These are phyloP conservation scores for Cyphellophora attinorum DNA, from an alignment of 2,329 filamentous ascomycete species.

Conservation along the genomic window DNA sequence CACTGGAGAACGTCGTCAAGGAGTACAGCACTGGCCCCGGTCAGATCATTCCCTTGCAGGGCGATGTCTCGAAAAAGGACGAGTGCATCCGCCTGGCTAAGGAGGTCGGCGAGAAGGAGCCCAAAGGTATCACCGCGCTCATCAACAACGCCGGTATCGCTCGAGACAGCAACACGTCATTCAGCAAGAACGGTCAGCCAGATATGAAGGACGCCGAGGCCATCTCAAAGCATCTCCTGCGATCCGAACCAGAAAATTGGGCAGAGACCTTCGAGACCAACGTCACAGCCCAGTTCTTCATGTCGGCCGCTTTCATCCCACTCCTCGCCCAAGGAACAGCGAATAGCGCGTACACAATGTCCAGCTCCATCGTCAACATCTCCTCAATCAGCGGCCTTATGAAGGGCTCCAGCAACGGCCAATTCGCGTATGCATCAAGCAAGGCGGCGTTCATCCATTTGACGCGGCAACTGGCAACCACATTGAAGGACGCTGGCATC, in stretches of 20 bases:
- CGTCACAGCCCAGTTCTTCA: constrained; percentile 41
- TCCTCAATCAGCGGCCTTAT: constrained; percentile 41
- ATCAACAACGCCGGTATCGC: constrained; percentile 34
- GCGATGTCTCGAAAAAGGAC: constrained; percentile 43
- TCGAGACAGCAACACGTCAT: constrained; percentile 42
- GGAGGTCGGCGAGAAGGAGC: constrained; percentile 43
- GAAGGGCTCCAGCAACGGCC: constrained; percentile 41
- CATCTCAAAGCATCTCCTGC: constrained; percentile 42
- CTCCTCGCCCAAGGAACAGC: constrained; percentile 38
- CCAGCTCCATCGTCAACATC: constrained; percentile 43
- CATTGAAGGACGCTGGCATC: constrained; percentile 47
- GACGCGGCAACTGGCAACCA: constrained; percentile 44
- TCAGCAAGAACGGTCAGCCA: constrained; percentile 37
- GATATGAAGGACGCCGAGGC: constrained; percentile 38
- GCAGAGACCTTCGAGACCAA: constrained; percentile 44
- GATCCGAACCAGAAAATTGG: constrained; percentile 35
- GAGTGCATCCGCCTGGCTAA: constrained; percentile 39
- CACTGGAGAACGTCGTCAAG: constrained; percentile 36
- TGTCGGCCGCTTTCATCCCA: constrained; percentile 45
- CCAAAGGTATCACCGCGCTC: constrained; percentile 42
- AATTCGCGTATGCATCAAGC: constrained; percentile 42
- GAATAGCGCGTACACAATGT: constrained; percentile 28
- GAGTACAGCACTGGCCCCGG: constrained; percentile 37
- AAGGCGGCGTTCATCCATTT: constrained; percentile 44
- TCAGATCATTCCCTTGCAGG: constrained; percentile 35